Conservation (phyloP, 208 protist species). For the Lotmaria passim region DNA sequence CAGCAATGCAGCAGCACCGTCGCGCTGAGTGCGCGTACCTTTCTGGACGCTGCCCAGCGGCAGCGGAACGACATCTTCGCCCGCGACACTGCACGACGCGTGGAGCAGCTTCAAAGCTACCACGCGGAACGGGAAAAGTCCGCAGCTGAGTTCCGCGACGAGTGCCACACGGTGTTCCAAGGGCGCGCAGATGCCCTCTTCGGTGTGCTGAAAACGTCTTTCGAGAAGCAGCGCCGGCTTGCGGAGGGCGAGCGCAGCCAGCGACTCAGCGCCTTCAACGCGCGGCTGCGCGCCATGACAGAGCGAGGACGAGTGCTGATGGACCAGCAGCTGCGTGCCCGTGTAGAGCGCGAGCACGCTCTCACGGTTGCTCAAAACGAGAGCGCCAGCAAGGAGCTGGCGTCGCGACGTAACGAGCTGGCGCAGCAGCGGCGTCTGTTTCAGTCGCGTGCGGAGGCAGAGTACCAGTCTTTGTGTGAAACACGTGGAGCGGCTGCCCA, state of each 20-base stretch:
- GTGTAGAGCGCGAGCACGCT: constrained; percentile 12
- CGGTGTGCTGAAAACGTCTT: constrained; percentile 7
- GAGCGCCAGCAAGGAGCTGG: constrained; percentile 4
- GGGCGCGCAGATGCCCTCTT: constrained; percentile 22
- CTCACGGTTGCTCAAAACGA: constrained; percentile 19
- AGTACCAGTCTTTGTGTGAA: constrained; percentile 22
- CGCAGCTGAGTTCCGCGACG: constrained; percentile 10
- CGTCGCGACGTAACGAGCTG: constrained; percentile 18
- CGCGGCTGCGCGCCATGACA: constrained; percentile 16
- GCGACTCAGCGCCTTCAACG: constrained; percentile 26
- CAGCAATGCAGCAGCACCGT: constrained; percentile 21
- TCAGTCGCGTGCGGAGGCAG: constrained; percentile 13
- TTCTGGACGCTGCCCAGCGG: constrained; percentile 15
- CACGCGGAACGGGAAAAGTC: not conserved
- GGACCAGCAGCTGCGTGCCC: constrained; percentile 22
- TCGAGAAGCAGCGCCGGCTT: constrained; percentile 17
- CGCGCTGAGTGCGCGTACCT: constrained; percentile 5
- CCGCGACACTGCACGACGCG: constrained; percentile 10
- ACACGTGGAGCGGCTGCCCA: not conserved
- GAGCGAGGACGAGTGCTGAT: constrained; percentile 16
- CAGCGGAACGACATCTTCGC: constrained; percentile 25
- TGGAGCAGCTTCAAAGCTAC: constrained; percentile 8
- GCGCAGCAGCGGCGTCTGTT: constrained; percentile 16
- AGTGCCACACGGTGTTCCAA: constrained; percentile 22
- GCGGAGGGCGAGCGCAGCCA: constrained; percentile 16